These are phyloP conservation scores for Ophiognomonia clavigignenti-juglandacearum DNA, from an alignment of 2,329 filamentous ascomycete genomes.

Conservation along the genomic window DNA sequence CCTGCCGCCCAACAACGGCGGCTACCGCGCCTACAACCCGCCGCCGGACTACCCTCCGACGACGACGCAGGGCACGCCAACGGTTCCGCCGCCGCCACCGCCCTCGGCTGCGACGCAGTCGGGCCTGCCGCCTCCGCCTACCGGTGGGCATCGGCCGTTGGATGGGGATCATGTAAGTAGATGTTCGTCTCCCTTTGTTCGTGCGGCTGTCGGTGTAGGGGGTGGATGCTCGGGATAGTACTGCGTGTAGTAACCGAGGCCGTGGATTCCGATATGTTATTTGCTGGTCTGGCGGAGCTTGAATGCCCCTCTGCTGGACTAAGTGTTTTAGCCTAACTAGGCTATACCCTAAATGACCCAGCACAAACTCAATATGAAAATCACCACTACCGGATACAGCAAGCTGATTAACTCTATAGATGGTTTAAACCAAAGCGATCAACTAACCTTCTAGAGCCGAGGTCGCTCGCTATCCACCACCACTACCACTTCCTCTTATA, in stretches of 20 bases:
- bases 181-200: conserved; percentile 10
- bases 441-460: conserved; percentile 1
- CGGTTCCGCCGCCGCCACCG: conserved; percentile 29
- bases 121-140: conserved; percentile 19
- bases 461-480: no score
- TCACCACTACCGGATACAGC: not conserved
- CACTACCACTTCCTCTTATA: no score
- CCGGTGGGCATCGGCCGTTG: conserved; percentile 17
- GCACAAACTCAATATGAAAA: no score
- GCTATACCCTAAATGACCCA: no score
- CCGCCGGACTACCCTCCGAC: no score
- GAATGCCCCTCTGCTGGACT: no score
- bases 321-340: no score
- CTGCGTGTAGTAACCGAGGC: no score
- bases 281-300: no score
- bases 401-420: conserved; percentile 11
- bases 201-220: conserved; percentile 1
- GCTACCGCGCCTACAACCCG: conserved; percentile 35
- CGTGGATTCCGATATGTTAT: no score
- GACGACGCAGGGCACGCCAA: conserved; percentile 31
- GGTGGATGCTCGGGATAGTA: not conserved
- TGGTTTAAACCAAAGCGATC: conserved; percentile 13
- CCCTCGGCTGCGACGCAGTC: conserved; percentile 20
- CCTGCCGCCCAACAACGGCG: no score
- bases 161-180: conserved; percentile 17